Evolutionary conservation across 225 moss, liverwort and hornwort genomes (phyloP), one percentile per base, ranked within the genome.

Genomic region (Neckera pumila): DNA sequence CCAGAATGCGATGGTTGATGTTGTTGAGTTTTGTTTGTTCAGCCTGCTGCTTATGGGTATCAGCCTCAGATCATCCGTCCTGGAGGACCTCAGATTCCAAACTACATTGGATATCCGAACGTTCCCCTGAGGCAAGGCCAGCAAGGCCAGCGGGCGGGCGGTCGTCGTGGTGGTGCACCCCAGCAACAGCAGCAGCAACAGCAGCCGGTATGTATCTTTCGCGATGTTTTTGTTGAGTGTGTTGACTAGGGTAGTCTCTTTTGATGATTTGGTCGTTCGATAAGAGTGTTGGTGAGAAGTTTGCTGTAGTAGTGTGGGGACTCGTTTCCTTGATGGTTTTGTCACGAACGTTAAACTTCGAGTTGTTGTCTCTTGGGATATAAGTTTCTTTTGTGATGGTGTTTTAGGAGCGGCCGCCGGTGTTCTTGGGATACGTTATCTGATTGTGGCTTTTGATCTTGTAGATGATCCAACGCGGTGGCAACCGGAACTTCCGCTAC

Each of bases 51-150:
- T 3, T 98, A 93, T 90, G 96, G 95, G 56, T 98, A 95, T 90
- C 96, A 96, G 92, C 98, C 96, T 21, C 98, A 97, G 88, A 95
- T 96, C 75, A 97, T 98, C 60, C 94, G 98, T 80, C 97, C 98
- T 60, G 98, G 98, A 79, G 96, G 91, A 13, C 95, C 94, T 9
- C 98, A 98, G 87, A 93, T 98, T 59, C 96, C 97, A 1, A 95
- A 95, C 75, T 98, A 91, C 85, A 96, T 92, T 27, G 96, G 97
- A 25, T 92, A 90, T 57, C 95, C 96, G 27, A 95, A 95, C 76
- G 96, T 97, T 18, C 97, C 94, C n/a, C 57, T 92, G 78, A 91
- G 98, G 38, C 97, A 97, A 70, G 94, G 94, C 36, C 98, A 98
- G 92, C 97, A 97, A 94, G 98, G 98, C 43, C 95, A 95, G 72